These are phyloP conservation scores for Hyphopichia khmerensis DNA, from an alignment of 1,139 yeast species.

Conservation along the genomic window DNA sequence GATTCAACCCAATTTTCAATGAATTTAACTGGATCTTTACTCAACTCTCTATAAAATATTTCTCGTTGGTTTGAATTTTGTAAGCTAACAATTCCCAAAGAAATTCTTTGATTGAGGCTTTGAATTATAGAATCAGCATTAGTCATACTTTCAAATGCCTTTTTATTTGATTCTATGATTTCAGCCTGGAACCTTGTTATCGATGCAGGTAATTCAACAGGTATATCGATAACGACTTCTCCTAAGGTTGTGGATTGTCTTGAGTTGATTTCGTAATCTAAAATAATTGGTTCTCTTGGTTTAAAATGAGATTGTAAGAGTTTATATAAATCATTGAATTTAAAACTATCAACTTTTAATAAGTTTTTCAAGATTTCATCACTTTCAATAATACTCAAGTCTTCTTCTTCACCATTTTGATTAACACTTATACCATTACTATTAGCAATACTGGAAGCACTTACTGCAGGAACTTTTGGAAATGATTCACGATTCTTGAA, in stretches of 20 bases:
- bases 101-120: slow-evolving; percentile 58
- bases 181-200: slow-evolving; percentile 40
- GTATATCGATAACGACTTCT: slow-evolving; percentile 74
- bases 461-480: slow-evolving; percentile 40
- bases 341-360: slow-evolving; percentile 51
- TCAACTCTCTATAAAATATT: slow-evolving; percentile 66
- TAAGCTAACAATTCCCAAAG: slow-evolving; percentile 62
- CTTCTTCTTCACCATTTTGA: slow-evolving; percentile 29
- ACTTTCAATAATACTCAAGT: slow-evolving; percentile 53
- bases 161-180: slow-evolving; percentile 38
- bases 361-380: slow-evolving; percentile 65
- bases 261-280: slow-evolving; percentile 75
- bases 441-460: slow-evolving; percentile 15
- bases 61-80: slow-evolving; percentile 53
- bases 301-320: slow-evolving; percentile 57
- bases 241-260: slow-evolving; percentile 79
- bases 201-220: slow-evolving; percentile 55
- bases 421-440: slow-evolving; percentile 13
- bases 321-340: slow-evolving; percentile 74
- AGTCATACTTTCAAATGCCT: slow-evolving; percentile 37
- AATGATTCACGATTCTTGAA: slow-evolving; percentile 42
- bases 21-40: slow-evolving; percentile 75
- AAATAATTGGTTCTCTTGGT: slow-evolving; percentile 76
- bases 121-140: slow-evolving; percentile 51
- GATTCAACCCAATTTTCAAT: slow-evolving; percentile 70